Evolutionary conservation across 2,329 filamentous ascomycete genomes (phyloP).

Genomic region (Epichloe bromicola): DNA sequence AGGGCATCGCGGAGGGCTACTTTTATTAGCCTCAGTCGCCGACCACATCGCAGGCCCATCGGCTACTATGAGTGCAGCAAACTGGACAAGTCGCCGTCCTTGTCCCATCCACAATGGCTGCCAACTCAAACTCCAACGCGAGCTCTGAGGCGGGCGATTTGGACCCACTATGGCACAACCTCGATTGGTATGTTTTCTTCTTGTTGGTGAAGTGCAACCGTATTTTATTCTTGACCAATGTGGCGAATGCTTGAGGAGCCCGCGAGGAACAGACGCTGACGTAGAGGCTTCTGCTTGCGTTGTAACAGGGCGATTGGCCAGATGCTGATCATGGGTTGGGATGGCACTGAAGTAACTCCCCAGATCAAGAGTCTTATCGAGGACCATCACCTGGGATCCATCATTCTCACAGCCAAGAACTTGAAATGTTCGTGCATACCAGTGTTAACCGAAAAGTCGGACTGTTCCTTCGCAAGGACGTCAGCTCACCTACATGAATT

Average conservation of each 20-base stretch:
- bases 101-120: constrained; percentile 13
- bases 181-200: constrained; percentile 51
- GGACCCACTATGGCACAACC: constrained; percentile 60
- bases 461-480: neutral
- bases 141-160: constrained; percentile 15
- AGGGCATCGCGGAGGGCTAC: neutral
- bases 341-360: constrained; percentile 71
- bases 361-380: constrained; percentile 72
- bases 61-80: constrained; percentile 7
- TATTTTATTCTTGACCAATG: neutral
- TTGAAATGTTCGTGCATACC: constrained; percentile 53
- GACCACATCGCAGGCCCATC: neutral
- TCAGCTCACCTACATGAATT: neutral
- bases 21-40: neutral
- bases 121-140: constrained; percentile 15
- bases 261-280: constrained; percentile 1
- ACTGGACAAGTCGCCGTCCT: constrained; percentile 14
- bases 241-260: neutral
- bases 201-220: neutral
- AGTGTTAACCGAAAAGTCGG: neutral
- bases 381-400: constrained; percentile 76
- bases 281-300: neutral
- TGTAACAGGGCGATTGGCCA: constrained; percentile 55
- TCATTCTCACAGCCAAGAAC: constrained; percentile 74
- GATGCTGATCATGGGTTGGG: constrained; percentile 74